Evolutionary conservation across 1,139 yeast genomes (phyloP), one percentile per base, ranked within the genome.

Genomic region (Zygosaccharomyces sapae): DNA sequence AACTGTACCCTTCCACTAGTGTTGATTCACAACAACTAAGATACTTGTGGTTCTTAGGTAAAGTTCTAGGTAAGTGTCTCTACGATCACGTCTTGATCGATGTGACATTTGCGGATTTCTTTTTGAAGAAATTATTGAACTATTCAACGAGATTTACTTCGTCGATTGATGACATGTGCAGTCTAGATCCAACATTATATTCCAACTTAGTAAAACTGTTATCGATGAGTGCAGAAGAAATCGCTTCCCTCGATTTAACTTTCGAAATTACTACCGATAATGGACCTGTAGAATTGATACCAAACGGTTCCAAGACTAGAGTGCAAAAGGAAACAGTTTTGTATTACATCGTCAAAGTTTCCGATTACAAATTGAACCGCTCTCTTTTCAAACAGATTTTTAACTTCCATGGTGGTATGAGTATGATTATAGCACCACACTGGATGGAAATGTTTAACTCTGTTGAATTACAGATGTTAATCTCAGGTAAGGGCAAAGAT

Each of bases 371-470:
- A 60, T 70, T 94, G 50, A 88, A 88, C 66, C 75, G 73, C 34
- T 74, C 80, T 16, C 69, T 86, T 24, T 70, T 73, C 36, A 64
- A 75, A 0, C 95, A 85, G 57, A 75, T 87, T 1, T 71, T 70
- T 33, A 74, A 76, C 43, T 90, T 94, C 62, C 69, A 86, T 33
- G 76, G 73, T 27, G 98, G 98, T 0, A 66, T 92, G 48, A 77
- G 76, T 54, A 77, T 77, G 49, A 72, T 92, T 16, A 80, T 92
- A 9, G 74, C 83, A 4, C 79, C 83, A 1, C 75, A 75, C 41
- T 87, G 96, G 96, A 70, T 92, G 35, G 76, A 78, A 36, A 81
- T 92, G 83, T 92, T 92, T 69, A 88, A 86, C 61, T 82, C 95
- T 0, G 71, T 70, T 42, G 98, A 92, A 62, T 69, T 90, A 20